Evolutionary conservation across 495 filamentous ascomycete species (phyloP), one percentile per base, ranked within the genome.

Genomic region (Penicillium macrosclerotiorum): DNA sequence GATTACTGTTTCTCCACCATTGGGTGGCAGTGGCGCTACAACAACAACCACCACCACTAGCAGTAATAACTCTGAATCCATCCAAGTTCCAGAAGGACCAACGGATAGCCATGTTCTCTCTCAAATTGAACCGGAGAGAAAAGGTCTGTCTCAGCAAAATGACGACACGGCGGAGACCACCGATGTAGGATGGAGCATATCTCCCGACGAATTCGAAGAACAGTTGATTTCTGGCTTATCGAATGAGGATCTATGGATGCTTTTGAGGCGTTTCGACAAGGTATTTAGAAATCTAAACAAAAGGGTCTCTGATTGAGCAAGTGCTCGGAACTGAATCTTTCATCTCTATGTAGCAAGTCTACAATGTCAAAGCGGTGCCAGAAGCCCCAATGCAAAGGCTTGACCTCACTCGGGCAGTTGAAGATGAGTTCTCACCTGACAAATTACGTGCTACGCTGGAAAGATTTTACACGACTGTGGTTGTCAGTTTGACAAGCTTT

Each of bases 371-470:
- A 63, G 84, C 84, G 12, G 71, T 81, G 1, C 62, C 74, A 1
- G 63, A 77, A 4, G 64, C 69, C 12, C 76, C 78, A 3, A 50
- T 72, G 14, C 79, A 80, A 3, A 79, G 81, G 13, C 71, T 95
- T n/a, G 90, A 96, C 66, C 69, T 94, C 12, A 87, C 88, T 37
- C 85, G 88, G 41, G 81, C 87, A 2, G 84, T 87, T 22, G 85
- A 92, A 25, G 89, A 94, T 41, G 85, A 91, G 47, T 94, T 93
- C 63, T 85, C 85, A 0, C 88, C 89, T 0, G 89, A 94, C 56
- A 94, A 95, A 63, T 71, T 95, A 33, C 75, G 90, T 17, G 79
- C 79, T 8, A 90, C 83, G 33, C 51, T 94, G 12, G 90, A 95
- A 60, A 74, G 90, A 3, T 77, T 95, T 26, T 95, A 96, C 60